A percentile compares a stretch with the other conserved stretches of the same genome.
phyloP scores from a whole-genome alignment of 441 rosid species.

The Metrosideros polymorpha region DNA sequence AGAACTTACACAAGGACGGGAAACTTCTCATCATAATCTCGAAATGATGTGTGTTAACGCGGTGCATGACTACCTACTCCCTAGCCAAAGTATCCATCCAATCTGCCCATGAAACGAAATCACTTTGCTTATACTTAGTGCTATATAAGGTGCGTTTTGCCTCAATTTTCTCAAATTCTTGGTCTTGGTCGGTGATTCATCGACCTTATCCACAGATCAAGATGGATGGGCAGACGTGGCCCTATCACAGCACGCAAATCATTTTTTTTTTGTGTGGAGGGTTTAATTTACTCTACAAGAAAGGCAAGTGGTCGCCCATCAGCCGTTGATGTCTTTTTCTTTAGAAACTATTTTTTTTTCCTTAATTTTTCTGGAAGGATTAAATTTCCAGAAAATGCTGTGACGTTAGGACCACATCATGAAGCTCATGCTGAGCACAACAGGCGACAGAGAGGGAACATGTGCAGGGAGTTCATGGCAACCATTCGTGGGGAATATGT shows the following conservation, averaged over 20 bases:
- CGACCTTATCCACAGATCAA: neutral
- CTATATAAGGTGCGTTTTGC: neutral
- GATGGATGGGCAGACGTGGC: neutral
- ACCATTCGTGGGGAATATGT: neutral
- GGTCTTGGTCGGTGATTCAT: neutral
- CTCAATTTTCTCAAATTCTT: neutral
- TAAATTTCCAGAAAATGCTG: neutral
- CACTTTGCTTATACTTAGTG: neutral
- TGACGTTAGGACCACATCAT: neutral
- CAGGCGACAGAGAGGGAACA: neutral
- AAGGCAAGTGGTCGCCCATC: neutral
- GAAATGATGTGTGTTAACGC: neutral
- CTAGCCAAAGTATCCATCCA: neutral
- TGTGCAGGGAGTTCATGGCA: neutral
- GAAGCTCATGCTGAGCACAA: neutral
- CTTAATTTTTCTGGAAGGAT: neutral
- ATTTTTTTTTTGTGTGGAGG: neutral
- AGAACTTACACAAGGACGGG: neutral
- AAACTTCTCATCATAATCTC: neutral
- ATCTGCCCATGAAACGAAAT: neutral
- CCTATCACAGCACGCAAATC: neutral
- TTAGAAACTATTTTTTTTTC: neutral
- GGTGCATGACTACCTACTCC: neutral
- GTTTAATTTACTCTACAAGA: neutral
- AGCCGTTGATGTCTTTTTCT: neutral